Evolutionary conservation across 495 filamentous ascomycete genomes (phyloP).

Genomic region (Stereocaulon alpinum): DNA sequence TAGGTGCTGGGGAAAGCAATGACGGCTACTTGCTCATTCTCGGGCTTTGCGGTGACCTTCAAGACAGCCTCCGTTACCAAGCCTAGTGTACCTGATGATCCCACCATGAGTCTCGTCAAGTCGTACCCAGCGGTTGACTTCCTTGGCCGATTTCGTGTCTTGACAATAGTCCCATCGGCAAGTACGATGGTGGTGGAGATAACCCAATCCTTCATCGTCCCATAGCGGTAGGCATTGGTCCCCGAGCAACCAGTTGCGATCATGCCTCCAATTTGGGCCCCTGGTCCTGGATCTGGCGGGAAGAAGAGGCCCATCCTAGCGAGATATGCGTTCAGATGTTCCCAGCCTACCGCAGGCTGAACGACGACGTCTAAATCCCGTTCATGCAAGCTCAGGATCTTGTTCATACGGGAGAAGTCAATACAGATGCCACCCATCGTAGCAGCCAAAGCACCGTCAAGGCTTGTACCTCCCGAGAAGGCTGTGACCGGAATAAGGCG

Average conservation of each 20-base stretch:
- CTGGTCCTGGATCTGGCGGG: slow-evolving; percentile 56
- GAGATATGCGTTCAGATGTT: slow-evolving; percentile 49
- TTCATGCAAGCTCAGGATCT: slow-evolving; percentile 45
- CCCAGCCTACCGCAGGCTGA: slow-evolving; percentile 58
- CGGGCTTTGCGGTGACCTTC: slow-evolving; percentile 52
- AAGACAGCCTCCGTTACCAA: slow-evolving; percentile 55
- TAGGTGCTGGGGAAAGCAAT: slow-evolving; percentile 49
- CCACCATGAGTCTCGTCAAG: slow-evolving; percentile 52
- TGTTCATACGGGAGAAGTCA: slow-evolving; percentile 55
- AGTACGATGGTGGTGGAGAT: slow-evolving; percentile 53
- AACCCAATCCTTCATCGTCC: slow-evolving; percentile 63
- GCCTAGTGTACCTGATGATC: slow-evolving; percentile 55
- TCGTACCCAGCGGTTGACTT: slow-evolving; percentile 61
- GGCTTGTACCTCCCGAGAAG: slow-evolving; percentile 53
- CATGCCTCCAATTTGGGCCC: slow-evolving; percentile 61
- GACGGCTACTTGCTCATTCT: slow-evolving; percentile 52
- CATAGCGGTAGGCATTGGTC: slow-evolving; percentile 58
- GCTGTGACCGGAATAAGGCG: slow-evolving; percentile 53
- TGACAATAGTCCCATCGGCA: slow-evolving; percentile 55
- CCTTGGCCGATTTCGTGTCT: slow-evolving; percentile 53
- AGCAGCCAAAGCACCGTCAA: slow-evolving; percentile 53
- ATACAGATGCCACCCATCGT: slow-evolving; percentile 54
- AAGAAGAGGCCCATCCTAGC: slow-evolving; percentile 50
- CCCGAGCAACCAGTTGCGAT: slow-evolving; percentile 54
- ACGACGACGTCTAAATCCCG: slow-evolving; percentile 54